Conservation (phyloP, 176 grass and related monocot species). For the Secale cereale region DNA sequence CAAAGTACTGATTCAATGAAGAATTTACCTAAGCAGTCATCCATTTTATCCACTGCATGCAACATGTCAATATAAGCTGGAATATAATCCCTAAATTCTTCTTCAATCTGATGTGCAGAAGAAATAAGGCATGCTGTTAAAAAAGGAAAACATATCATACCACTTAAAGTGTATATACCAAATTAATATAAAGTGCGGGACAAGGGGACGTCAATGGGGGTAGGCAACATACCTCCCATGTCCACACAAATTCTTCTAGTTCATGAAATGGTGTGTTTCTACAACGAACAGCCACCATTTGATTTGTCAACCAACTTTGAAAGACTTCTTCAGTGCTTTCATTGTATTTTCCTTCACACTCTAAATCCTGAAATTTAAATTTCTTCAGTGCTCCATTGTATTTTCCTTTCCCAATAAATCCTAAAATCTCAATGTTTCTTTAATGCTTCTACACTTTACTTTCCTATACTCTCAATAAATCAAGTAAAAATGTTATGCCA, state of each 20-base stretch:
- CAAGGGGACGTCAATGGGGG: neutral
- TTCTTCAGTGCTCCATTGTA: neutral
- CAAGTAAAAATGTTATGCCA: neutral
- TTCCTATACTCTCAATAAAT: neutral
- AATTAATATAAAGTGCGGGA: neutral
- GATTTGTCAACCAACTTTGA: neutral
- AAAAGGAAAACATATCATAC: neutral
- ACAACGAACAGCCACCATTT: neutral
- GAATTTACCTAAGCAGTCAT: constrained; percentile 6
- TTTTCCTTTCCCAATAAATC: neutral
- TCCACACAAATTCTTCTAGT: neutral
- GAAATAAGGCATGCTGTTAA: neutral
- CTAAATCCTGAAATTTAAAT: constrained; percentile 9
- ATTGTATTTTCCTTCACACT: neutral
- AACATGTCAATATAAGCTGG: neutral
- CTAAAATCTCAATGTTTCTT: neutral
- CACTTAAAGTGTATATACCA: neutral
- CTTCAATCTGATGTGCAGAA: constrained; percentile 4
- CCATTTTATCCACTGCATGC: neutral
- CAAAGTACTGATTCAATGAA: neutral
- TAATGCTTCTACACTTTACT: neutral
- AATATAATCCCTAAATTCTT: constrained; percentile 14
- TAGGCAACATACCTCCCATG: constrained; percentile 6
- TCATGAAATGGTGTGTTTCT: neutral
- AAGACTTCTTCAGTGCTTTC: constrained; percentile 1